Evolutionary conservation across 2,329 filamentous ascomycete genomes (phyloP).

Genomic region (Sphaerulina vaccinii): DNA sequence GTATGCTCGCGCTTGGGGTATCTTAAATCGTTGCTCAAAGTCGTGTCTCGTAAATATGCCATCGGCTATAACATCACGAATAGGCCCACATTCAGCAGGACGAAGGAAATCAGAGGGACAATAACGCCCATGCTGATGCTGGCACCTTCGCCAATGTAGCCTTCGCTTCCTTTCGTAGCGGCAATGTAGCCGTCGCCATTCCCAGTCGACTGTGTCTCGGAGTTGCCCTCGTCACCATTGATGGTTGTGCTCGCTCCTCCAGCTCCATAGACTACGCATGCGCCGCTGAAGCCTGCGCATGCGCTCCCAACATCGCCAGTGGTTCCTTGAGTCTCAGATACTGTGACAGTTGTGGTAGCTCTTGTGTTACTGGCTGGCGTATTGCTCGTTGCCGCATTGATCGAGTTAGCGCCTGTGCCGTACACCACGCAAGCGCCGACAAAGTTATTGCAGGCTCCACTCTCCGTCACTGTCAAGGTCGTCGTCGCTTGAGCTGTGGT

Average conservation of each 20-base stretch:
- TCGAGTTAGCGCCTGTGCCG: slow-evolving; percentile 1
- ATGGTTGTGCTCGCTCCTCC: slow-evolving; percentile 10
- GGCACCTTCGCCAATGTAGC: slow-evolving; percentile 17
- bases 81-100: slow-evolving; percentile 16
- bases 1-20: neutral
- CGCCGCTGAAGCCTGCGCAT: slow-evolving; percentile 21
- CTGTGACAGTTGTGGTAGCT: slow-evolving; percentile 16
- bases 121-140: slow-evolving; percentile 9
- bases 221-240: slow-evolving; percentile 5
- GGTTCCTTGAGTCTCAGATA: slow-evolving; percentile 6
- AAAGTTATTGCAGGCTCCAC: slow-evolving; percentile 19
- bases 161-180: slow-evolving; percentile 9
- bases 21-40: slow-evolving; percentile 5
- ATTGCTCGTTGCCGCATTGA: slow-evolving; percentile 13
- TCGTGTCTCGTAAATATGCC: neutral
- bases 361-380: neutral
- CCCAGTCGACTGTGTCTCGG: neutral
- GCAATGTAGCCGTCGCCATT: slow-evolving; percentile 22
- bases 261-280: slow-evolving; percentile 24
- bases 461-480: slow-evolving; percentile 11
- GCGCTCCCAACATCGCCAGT: slow-evolving; percentile 11
- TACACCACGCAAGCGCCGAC: slow-evolving; percentile 21
- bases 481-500: slow-evolving; percentile 19
- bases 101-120: slow-evolving; percentile 10
- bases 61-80: slow-evolving; percentile 9